These are phyloP conservation scores for Berkeleyomyces basicola DNA, from an alignment of 2,329 filamentous ascomycete genomes.

Conservation along the genomic window DNA sequence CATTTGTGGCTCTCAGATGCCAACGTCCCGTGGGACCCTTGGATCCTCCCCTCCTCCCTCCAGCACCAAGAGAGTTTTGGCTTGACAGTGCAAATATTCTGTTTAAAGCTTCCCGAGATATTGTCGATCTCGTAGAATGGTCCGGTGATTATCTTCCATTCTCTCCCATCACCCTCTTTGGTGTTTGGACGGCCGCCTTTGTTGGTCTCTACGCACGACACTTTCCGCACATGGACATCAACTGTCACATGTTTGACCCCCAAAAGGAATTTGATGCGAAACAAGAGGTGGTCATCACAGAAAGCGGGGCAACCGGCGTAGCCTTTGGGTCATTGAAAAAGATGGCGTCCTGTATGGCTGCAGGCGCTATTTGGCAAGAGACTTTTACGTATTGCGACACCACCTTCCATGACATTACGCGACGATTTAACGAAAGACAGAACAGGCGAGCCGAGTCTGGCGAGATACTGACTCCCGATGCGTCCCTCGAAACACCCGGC, in stretches of 20 bases:
- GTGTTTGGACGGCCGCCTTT: conserved; percentile 50
- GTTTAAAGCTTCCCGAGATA: conserved; percentile 45
- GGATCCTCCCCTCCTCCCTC: conserved; percentile 23
- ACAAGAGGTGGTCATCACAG: conserved; percentile 19
- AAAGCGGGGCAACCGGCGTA: conserved; percentile 28
- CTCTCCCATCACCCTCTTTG: conserved; percentile 50
- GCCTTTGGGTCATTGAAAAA: conserved; percentile 33
- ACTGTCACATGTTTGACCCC: conserved; percentile 32
- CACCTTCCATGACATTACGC: conserved; percentile 28
- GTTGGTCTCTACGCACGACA: conserved; percentile 48
- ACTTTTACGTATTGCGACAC: conserved; percentile 36
- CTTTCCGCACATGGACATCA: conserved; percentile 52
- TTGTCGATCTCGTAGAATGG: conserved; percentile 47
- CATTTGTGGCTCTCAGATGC: conserved; percentile 24
- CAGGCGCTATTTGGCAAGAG: conserved; percentile 38
- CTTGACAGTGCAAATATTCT: conserved; percentile 42
- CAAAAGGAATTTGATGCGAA: conserved; percentile 19
- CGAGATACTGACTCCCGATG: conserved; percentile 20
- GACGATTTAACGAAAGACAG: conserved; percentile 25
- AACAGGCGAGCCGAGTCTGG: conserved; percentile 13
- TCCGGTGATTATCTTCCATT: conserved; percentile 47
- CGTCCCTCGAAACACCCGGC: conserved; percentile 19
- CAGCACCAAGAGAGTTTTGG: conserved; percentile 35
- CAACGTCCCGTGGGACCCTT: conserved; percentile 35
- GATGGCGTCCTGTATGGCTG: conserved; percentile 35